phyloP scores from a whole-genome alignment of 2,329 filamentous ascomycete genomes.

The Trichoderma sp. region DNA sequence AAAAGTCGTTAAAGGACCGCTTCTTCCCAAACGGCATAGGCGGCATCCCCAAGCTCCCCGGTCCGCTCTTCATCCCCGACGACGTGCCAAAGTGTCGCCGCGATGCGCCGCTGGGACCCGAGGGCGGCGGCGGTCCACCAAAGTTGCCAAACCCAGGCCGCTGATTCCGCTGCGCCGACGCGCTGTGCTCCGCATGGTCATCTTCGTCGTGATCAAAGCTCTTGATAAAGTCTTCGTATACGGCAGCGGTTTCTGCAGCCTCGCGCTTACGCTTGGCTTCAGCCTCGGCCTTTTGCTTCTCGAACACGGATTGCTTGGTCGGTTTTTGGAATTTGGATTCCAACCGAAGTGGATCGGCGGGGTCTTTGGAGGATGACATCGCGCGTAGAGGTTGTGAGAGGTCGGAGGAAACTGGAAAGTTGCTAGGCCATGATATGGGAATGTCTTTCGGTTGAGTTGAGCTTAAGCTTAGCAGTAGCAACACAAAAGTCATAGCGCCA shows the following conservation, averaged over 20 bases:
- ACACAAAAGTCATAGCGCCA: not conserved
- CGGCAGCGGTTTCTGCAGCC: slow-evolving; percentile 81
- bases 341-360: slow-evolving; percentile 65
- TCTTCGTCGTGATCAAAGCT: slow-evolving; percentile 65
- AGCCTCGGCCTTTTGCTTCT: slow-evolving; percentile 82
- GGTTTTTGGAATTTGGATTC: slow-evolving; percentile 76
- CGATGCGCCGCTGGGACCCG: slow-evolving; percentile 29
- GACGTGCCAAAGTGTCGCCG: slow-evolving; percentile 64
- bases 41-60: slow-evolving; percentile 57
- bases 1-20: slow-evolving; percentile 46
- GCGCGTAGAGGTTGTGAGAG: slow-evolving; percentile 21
- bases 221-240: slow-evolving; percentile 84
- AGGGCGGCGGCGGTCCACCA: slow-evolving; percentile 10
- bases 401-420: not conserved
- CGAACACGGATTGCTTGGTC: slow-evolving; percentile 81
- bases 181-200: slow-evolving; percentile 32
- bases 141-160: slow-evolving; percentile 29
- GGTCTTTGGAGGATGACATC: slow-evolving; percentile 50
- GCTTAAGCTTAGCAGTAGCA: not conserved
- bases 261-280: slow-evolving; percentile 84
- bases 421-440: not conserved
- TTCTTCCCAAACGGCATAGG: slow-evolving; percentile 52
- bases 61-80: slow-evolving; percentile 56
- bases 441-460: not conserved
- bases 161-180: slow-evolving; percentile 23